Conservation (phyloP, 176 grass and related monocot genomes). For the Typha latifolia region DNA sequence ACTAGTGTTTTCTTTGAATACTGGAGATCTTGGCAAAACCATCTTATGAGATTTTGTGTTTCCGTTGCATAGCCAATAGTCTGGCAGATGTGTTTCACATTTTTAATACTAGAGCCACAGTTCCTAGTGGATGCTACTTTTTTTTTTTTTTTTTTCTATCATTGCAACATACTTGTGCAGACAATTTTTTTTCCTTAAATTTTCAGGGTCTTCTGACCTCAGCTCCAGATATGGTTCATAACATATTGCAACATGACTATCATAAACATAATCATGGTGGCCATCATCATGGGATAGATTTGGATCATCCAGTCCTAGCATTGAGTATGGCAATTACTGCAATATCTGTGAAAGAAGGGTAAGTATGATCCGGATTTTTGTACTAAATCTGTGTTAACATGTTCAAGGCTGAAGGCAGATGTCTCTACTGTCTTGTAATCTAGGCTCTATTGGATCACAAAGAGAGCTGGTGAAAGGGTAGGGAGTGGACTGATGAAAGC, state of each 20-base stretch:
- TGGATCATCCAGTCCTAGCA: conserved; percentile 82
- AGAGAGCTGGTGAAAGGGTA: conserved; percentile 84
- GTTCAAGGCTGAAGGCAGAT: no score
- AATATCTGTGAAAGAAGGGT: conserved; percentile 99
- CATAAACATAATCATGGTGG: conserved; percentile 36
- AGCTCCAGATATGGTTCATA: conserved; percentile 47
- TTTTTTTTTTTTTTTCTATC: background rate
- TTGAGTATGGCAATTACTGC: conserved; percentile 70
- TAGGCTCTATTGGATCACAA: conserved; percentile 87
- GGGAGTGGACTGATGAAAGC: conserved; percentile 94
- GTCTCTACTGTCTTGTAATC: background rate
- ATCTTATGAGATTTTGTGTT: no score
- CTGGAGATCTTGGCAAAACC: no score
- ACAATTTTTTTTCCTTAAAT: conserved; percentile 16
- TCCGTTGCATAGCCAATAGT: no score
- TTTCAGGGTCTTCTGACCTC: conserved; percentile 67
- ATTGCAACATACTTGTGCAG: conserved; percentile 13
- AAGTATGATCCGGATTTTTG: conserved; percentile 9
- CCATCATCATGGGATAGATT: conserved; percentile 87
- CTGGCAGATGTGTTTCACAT: no score
- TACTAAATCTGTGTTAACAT: conserved; percentile 5
- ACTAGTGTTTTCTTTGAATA: no score
- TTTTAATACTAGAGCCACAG: no score
- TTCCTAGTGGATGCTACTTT: background rate
- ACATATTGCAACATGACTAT: conserved; percentile 21